phyloP scores from a whole-genome alignment of 306 rosid genomes.

The Notholithocarpus densiflorus region DNA sequence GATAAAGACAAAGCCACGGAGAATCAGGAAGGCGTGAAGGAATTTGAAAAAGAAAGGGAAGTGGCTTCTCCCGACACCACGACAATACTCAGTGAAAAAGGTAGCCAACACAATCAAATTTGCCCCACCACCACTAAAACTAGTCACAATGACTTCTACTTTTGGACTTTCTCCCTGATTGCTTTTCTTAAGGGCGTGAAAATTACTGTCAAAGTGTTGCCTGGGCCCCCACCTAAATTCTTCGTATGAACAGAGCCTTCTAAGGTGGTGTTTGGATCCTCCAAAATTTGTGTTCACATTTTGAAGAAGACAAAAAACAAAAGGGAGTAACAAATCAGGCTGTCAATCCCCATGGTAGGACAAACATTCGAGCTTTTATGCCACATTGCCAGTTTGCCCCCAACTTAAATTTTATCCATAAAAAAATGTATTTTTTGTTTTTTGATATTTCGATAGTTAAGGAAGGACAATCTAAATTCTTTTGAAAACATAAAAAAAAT shows the following conservation, averaged over 20 bases:
- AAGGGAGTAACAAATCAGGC: too few species aligned
- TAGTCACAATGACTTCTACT: slow-evolving; percentile 40
- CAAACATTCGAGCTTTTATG: too few species aligned
- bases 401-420: too few species aligned
- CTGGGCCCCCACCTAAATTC: slow-evolving; percentile 35
- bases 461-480: too few species aligned
- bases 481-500: too few species aligned
- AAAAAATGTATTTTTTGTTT: too few species aligned
- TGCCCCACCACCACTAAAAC: slow-evolving; percentile 60
- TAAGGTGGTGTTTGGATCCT: slow-evolving; percentile 27
- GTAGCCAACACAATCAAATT: slow-evolving; percentile 52
- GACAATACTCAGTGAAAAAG: slow-evolving; percentile 63
- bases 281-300: neutral
- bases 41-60: slow-evolving; percentile 31
- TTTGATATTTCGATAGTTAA: too few species aligned
- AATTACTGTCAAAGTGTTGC: slow-evolving; percentile 34
- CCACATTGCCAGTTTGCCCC: too few species aligned
- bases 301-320: too few species aligned
- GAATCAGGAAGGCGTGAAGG: slow-evolving; percentile 58
- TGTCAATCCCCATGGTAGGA: too few species aligned
- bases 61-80: slow-evolving; percentile 59
- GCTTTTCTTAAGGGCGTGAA: slow-evolving; percentile 72
- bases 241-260: slow-evolving; percentile 12
- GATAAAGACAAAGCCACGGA: slow-evolving; percentile 52
- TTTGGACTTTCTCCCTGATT: slow-evolving; percentile 50